Evolutionary conservation across 345 rosid species (phyloP), one percentile per base, ranked within the genome.

Genomic region (Pelargonium nanum): DNA sequence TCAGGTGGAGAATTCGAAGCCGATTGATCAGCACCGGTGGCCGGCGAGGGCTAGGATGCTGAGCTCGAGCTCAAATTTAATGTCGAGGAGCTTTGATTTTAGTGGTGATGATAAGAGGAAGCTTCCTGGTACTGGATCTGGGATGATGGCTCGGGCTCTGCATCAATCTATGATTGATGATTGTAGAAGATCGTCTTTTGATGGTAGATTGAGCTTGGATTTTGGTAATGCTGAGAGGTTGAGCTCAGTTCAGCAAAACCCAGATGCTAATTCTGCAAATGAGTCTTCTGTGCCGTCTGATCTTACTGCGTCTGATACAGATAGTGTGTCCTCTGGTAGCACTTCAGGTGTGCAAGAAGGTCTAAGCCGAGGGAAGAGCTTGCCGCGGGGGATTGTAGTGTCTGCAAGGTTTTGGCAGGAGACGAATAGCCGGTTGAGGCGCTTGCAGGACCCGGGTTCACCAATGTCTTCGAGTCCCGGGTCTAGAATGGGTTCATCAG

Each of bases 371-470:
- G 56, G 69, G 20, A 81, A 70, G 66, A 70, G 56, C 60, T 82
- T 70, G 57, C 64, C 71, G 30, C 82, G 80, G 57, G 80, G 78
- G 25, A 66, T 64, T 54, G 64, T 32, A 32, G 71, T 75, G 57
- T 88, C 89, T 58, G 81, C 89, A 22, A 85, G 78, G 72, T 88
- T 88, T 73, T 88, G 96, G 92, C 96, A 80, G 67, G 92, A 88
- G 71, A 84, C 93, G 59, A 85, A 88, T 67, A 80, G 81, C 67
- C 77, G 88, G 71, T 69, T 88, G 72, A 83, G 96, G 71, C 71
- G 93, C 70, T 69, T 85, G 56, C 93, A 82, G 67, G 96, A 88
- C 75, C 90, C 86, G 0, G 83, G 86, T 23, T 85, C 88, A 17
- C 87, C 88, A 55, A 68, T 79, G 61, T 82, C 83, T 22, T 54